Conservation (phyloP, 176 grass and related monocot species). For the Secale cereale region DNA sequence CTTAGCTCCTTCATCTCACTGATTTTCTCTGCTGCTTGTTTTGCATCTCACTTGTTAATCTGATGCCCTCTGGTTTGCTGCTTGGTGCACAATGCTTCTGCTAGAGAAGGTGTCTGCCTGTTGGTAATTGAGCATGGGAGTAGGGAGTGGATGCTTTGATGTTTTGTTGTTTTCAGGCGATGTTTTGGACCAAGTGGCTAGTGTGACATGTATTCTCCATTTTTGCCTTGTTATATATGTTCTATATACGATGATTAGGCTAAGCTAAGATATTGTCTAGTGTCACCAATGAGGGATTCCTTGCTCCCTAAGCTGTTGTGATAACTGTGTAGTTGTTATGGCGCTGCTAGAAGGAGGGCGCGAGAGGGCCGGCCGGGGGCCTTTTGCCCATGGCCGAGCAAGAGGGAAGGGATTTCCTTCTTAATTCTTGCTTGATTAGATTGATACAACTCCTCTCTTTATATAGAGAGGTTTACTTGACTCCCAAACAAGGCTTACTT, state of each 20-base stretch:
- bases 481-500: too few relatives aligned
- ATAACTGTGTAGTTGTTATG: neutral
- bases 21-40: neutral
- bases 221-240: neutral
- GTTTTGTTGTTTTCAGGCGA: neutral
- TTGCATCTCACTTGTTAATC: neutral
- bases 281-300: neutral
- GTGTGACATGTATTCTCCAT: neutral
- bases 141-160: neutral
- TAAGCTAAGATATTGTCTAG: neutral
- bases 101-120: neutral
- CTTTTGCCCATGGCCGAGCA: too few relatives aligned
- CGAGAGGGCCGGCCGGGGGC: too few relatives aligned
- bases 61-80: neutral
- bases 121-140: neutral
- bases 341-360: too few relatives aligned
- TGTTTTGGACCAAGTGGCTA: neutral
- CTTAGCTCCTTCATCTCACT: neutral
- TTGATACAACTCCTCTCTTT: too few relatives aligned
- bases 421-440: too few relatives aligned
- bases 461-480: too few relatives aligned
- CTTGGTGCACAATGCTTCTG: neutral
- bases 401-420: too few relatives aligned
- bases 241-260: neutral
- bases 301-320: neutral